A percentile compares a stretch with the other conserved stretches of the same genome.
phyloP scores from a whole-genome alignment of 1,284 basidiomycete species.

The Erythrobasidium hasegawianum region DNA sequence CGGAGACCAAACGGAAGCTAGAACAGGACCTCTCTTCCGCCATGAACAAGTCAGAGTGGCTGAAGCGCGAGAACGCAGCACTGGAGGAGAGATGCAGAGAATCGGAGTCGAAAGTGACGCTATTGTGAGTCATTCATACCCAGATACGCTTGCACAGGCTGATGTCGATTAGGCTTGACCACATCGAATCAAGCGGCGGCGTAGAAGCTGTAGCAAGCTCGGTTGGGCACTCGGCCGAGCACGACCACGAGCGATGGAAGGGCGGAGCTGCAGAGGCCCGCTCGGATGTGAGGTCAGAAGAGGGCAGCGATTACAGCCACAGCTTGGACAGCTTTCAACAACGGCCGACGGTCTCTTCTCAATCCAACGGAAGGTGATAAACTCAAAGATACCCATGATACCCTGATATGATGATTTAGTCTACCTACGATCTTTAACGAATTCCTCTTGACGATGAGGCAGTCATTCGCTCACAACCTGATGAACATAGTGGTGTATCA shows the following conservation, averaged over 20 bases:
- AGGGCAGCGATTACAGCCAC: conserved; percentile 6
- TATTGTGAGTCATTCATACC: conserved; percentile 15
- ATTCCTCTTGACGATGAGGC: no score
- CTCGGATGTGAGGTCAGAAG: neutral
- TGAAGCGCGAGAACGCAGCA: conserved; percentile 43
- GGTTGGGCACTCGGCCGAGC: conserved; percentile 6
- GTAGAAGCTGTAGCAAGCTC: conserved; percentile 36
- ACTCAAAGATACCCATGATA: no score
- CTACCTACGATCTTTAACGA: no score
- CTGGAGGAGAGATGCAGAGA: conserved; percentile 42
- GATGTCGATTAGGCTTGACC: conserved; percentile 6
- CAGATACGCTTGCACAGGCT: no score
- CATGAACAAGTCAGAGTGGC: conserved; percentile 43
- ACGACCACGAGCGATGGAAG: conserved; percentile 11
- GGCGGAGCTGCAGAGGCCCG: neutral
- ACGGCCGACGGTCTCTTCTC: neutral
- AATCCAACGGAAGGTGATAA: no score
- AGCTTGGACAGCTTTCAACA: conserved; percentile 15
- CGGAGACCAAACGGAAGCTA: conserved; percentile 2
- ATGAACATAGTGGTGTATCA: no score
- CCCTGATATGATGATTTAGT: no score
- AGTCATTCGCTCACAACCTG: no score
- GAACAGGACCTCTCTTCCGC: conserved; percentile 24
- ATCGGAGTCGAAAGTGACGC: conserved; percentile 18
- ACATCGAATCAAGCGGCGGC: conserved; percentile 30